Base-by-base conservation (phyloP, 148 eudicot species). In the Hydrangea macrophylla region DNA sequence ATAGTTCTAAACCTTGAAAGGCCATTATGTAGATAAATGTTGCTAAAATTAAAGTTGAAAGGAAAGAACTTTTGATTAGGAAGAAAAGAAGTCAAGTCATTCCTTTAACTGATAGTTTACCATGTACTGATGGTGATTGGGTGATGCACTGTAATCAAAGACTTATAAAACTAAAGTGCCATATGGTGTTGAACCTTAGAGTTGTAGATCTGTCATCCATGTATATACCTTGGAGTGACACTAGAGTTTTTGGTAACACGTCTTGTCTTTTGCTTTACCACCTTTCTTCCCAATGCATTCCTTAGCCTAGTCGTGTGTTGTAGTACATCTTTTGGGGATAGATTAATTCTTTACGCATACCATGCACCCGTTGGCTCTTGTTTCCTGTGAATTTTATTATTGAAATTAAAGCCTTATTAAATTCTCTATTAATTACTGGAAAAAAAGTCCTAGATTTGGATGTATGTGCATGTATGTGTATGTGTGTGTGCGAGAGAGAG, bases 191-290 rank as follows among this genome's bases (percentile, higher is more conserved):
- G 55, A 9, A 44, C 58, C 54, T 80, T 74, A 82, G 6, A 85
- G 37, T 74, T 81, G 75, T 68, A 79, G 23, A 69, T 61, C 65
- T 2, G 84, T 80, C 5, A 84, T 78, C 96, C 91, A 86, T 62
- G 89, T n/a, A n/a, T n/a, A n/a, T 84, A n/a, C 91, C 96, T 84
- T 89, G 91, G 31, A n/a, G n/a, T n/a, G n/a, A 89, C 96, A 72
- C 89, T 86, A 18, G 96, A 83, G 71, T 82, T 66, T 32, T 79
- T 82, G 7, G 89, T 86, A 3, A 84, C 87, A 66, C 82, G 91
- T 51, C 96, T 81, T 0, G 89, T 86, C 84, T 76, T 86, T 75
- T 86, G 65, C 81, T 89, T 89, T 60, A 82, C 67, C 71, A 84
- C 96, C 72, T 89, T 89, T 69, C 91, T 84, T 60, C 89, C 96